Conservation (phyloP, 768 basidiomycete genomes). For the Lyophyllum decastes region DNA sequence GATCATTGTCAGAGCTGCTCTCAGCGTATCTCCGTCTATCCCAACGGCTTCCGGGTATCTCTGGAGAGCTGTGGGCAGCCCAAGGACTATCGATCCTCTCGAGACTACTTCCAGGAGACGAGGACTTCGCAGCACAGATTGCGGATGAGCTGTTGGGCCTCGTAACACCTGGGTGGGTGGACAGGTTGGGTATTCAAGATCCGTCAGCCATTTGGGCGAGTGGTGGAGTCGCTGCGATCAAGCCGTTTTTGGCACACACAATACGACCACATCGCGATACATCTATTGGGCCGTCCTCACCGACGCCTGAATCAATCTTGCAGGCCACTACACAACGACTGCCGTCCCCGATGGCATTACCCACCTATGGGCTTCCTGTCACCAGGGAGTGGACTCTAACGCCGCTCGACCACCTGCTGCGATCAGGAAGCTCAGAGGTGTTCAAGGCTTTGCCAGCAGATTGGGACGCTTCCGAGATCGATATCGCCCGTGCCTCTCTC, state of each 20-base stretch:
- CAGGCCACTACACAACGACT: conserved; percentile 56
- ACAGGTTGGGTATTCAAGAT: conserved; percentile 33
- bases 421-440: conserved; percentile 69
- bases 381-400: conserved; percentile 65
- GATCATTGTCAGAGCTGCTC: conserved; percentile 59
- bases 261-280: conserved; percentile 41
- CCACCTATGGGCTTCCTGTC: conserved; percentile 46
- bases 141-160: conserved; percentile 38
- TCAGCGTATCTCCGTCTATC: conserved; percentile 59
- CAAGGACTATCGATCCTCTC: conserved; percentile 61
- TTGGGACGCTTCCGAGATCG: conserved; percentile 82
- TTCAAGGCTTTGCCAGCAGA: conserved; percentile 65
- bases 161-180: conserved; percentile 43
- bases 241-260: conserved; percentile 60
- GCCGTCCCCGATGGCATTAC: conserved; percentile 26
- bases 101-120: conserved; percentile 73
- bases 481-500: conserved; percentile 71
- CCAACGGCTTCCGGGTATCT: conserved; percentile 52
- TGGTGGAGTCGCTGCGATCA: conserved; percentile 49
- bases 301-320: conserved; percentile 57
- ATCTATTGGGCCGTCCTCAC: conserved; percentile 51
- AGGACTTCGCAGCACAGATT: conserved; percentile 51
- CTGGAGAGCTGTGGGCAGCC: conserved; percentile 63
- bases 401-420: conserved; percentile 77
- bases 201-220: conserved; percentile 49